Evolutionary conservation across 192 early-diverging fungal species (phyloP).

Genomic region (Rhizophagus sp.): DNA sequence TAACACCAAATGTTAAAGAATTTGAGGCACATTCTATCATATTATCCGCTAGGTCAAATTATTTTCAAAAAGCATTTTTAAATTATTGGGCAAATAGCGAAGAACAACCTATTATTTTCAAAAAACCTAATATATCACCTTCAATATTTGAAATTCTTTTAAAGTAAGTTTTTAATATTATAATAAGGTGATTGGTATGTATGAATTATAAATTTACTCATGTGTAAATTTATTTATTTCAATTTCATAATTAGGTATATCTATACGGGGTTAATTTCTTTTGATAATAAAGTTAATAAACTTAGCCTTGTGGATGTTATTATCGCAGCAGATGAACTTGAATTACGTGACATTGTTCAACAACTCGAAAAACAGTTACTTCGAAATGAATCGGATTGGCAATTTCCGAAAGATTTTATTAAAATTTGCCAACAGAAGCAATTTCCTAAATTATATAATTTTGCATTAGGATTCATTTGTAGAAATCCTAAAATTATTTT

Average conservation of each 20-base stretch:
- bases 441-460: not conserved
- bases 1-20: not conserved
- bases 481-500: slow-evolving; percentile 1
- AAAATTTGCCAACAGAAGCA: not conserved
- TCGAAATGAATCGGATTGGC: not conserved
- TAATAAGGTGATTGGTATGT: no score
- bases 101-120: not conserved
- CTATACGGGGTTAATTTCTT: slow-evolving; percentile 2
- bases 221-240: no score
- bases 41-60: not conserved
- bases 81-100: not conserved
- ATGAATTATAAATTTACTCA: no score
- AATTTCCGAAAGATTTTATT: not conserved
- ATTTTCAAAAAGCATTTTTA: slow-evolving; percentile 2
- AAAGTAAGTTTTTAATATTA: slow-evolving; percentile 9
- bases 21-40: slow-evolving; percentile 3
- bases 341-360: not conserved
- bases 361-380: slow-evolving; percentile 3
- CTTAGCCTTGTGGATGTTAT: not conserved
- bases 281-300: not conserved
- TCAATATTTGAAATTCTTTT: slow-evolving; percentile 2
- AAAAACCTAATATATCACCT: slow-evolving; percentile 8
- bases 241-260: no score
- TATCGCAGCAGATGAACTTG: not conserved
- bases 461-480: not conserved